Base-by-base conservation (phyloP, 83 land plant species). In the Thuja plicata region DNA sequence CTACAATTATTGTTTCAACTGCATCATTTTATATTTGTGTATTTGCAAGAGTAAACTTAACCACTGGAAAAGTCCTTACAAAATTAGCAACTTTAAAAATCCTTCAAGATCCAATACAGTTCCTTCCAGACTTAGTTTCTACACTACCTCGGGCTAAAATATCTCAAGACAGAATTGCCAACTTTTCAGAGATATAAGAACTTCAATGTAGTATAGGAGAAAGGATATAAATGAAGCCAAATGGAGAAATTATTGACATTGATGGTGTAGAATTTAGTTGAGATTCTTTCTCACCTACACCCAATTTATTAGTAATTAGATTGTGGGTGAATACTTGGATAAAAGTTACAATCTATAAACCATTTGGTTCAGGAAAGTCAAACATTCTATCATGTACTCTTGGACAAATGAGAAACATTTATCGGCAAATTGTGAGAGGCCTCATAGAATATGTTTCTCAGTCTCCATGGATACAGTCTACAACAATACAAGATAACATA, bases 91-190 rank as follows among this genome's bases (percentile, higher is more conserved):
- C 97, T 32, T 96, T 97, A 77, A 85, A 96, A 43, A 93, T 95
- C 30, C 93, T 97, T 27, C 99, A 95, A 92, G 97, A 94, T 41
- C 97, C 99, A 1, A 92, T 97, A 17, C 92, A 94, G 79, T 91
- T 90, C 73, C 92, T 97, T 10, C 99, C 98, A 27, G 96, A 96
- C 73, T 89, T 92, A 34, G 87, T 97, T 37, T 92, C 97, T 34
- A 88, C 93, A 91, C 84, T 95, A 40, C 91, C 94, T 45, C 95
- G 94, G 78, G 94, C 97, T n/a, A 96, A 94, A 45, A 98, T 97
- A 6, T 95, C 99, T 0, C 21, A 94, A 35, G 91, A 95, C 41
- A 89, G 96, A 38, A 89, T 96, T 3, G 86, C 88, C 77, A 87
- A 73, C 48, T 91, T 76, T 74, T 8, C 89, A 24, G 66, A 38